Evolutionary conservation across 2,329 filamentous ascomycete genomes (phyloP).

Genomic region (Neonectria punicea): DNA sequence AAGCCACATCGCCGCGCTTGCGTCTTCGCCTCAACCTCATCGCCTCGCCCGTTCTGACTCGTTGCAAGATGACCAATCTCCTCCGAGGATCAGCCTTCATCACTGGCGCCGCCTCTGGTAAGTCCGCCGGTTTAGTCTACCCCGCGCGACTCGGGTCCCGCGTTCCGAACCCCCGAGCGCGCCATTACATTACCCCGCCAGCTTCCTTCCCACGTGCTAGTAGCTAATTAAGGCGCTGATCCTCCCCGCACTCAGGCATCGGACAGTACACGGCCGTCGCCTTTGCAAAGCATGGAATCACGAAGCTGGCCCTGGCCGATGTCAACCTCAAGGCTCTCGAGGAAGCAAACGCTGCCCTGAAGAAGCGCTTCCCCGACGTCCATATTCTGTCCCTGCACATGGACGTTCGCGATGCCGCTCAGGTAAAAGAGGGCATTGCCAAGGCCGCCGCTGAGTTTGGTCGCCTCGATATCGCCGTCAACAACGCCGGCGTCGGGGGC

Average conservation of each 20-base stretch:
- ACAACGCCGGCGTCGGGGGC: conserved; percentile 64
- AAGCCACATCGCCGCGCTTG: conserved; percentile 2
- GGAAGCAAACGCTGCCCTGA: conserved; percentile 47
- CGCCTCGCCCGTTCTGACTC: neutral
- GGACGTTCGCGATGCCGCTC: conserved; percentile 57
- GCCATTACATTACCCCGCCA: neutral
- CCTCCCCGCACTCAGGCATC: conserved; percentile 52
- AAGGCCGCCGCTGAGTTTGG: conserved; percentile 58
- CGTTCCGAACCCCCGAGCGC: neutral
- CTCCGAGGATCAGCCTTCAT: conserved; percentile 60
- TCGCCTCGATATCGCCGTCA: conserved; percentile 65
- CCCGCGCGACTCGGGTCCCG: conserved; percentile 1
- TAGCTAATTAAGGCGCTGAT: neutral
- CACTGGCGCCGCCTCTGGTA: conserved; percentile 59
- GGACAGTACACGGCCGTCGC: conserved; percentile 58
- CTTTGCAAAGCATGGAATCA: conserved; percentile 60
- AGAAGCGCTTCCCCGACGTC: conserved; percentile 51
- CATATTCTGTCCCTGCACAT: conserved; percentile 53
- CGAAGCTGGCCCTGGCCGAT: conserved; percentile 58
- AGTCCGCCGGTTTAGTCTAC: conserved; percentile 25
- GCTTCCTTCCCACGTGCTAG: neutral
- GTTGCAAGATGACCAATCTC: conserved; percentile 49
- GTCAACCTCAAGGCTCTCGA: conserved; percentile 50
- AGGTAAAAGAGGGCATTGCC: conserved; percentile 56
- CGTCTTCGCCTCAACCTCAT: neutral